Base-by-base conservation (phyloP, 2,329 filamentous ascomycete genomes). In the Pyrenochaeta sp. region DNA sequence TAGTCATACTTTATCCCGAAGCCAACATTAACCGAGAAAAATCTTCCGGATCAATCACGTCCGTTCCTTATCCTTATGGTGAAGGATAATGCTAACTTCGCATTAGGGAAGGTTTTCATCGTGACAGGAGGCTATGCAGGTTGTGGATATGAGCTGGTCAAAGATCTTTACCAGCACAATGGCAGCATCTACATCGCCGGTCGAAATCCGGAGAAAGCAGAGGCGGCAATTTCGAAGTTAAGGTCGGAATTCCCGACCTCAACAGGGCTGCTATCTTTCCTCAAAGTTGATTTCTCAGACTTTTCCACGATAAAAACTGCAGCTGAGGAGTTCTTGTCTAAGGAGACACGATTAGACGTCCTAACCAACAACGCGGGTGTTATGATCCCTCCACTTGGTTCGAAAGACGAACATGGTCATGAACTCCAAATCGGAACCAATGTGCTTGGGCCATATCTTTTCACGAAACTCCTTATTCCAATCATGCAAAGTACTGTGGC, bases 181-280 rank as follows among this genome's bases (percentile, higher is more conserved):
- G 83, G 77, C 29, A 83, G 73, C 0, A 79, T 86, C 21, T 86
- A 85, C 66, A 69, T 84, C 29, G 82, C 82, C 10, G 78, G 79
- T 4, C 80, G 83, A 18, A 78, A 69, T 5, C 62, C 74, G 37
- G 40, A 44, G 12, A 49, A 48, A 17, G 51, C 54, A 21, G 67
- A 75, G 23, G 82, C 82, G 58, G 81, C 75, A 12, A 62, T 66
- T 20, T 39, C 37, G 7, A 45, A 47, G 15, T 43, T 67, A 7
- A 46, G 53, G 21, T 15, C 39, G 2, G 18, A 14, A 2, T 30
- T 17, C 14, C 40, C 47, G 14, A 10, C 14, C n/a, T 30, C 31
- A 10, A 32, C 15, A 23, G 47, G 39, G 14, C 29, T 14, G 1
- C n/a, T 50, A 5, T 9, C 32, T 9, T 62, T 54, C 45, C 41